Conservation (phyloP, 2,329 filamentous ascomycete species). For the Alternaria brassicicola region DNA sequence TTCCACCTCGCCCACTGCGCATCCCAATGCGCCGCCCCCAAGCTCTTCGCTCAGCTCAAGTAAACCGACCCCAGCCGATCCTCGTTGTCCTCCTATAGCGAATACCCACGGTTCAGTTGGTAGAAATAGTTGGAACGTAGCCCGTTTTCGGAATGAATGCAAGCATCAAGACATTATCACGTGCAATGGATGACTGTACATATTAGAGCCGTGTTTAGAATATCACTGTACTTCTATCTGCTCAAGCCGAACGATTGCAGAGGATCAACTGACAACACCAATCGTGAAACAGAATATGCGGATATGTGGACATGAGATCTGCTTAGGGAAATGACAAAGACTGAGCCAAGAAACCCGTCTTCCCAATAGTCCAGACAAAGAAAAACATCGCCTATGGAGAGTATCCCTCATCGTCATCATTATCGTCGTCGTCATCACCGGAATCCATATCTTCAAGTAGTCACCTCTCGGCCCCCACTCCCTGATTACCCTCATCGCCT, state of each 20-base stretch:
- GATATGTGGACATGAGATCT: not conserved
- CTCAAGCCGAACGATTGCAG: constrained; percentile 3
- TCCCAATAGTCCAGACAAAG: not conserved
- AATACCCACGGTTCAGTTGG: constrained; percentile 12
- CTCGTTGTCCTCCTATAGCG: constrained; percentile 17
- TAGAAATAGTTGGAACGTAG: constrained; percentile 23
- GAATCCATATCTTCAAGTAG: constrained; percentile 28
- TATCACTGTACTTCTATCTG: constrained; percentile 43
- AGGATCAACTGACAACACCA: too few relatives aligned
- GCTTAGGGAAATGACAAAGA: not conserved
- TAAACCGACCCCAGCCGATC: constrained; percentile 58
- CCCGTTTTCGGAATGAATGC: constrained; percentile 24
- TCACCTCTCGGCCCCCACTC: constrained; percentile 21
- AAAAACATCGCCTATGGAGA: not conserved
- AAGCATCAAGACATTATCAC: constrained; percentile 29
- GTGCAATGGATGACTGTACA: constrained; percentile 43
- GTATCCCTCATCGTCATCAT: not conserved
- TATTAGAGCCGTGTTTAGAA: constrained; percentile 47
- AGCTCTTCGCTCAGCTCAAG: constrained; percentile 92
- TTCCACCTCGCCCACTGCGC: constrained; percentile 99
- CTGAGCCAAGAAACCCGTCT: not conserved
- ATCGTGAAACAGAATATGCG: not conserved
- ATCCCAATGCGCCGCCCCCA: constrained; percentile 88
- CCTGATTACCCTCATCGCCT: constrained; percentile 12
- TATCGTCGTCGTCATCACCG: constrained; percentile 1